A percentile compares a stretch with the other conserved stretches of the same genome.
phyloP scores from a whole-genome alignment of 352 stramenopile genomes.

The Pythium chondricola region DNA sequence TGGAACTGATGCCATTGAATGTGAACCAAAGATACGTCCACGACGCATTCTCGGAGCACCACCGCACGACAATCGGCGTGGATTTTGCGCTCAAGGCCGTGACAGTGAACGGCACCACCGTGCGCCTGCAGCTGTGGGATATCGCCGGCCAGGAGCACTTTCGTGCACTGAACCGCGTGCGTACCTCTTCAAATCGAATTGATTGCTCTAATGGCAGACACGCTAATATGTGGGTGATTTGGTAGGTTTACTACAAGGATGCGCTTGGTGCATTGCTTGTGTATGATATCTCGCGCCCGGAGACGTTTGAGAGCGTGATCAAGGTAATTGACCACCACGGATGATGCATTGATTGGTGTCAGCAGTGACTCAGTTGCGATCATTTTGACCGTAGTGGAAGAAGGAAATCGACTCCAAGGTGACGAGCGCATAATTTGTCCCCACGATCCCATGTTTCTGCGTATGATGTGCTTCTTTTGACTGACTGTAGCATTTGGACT shows the following conservation, averaged over 20 bases:
- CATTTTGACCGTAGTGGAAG: slow-evolving; percentile 74
- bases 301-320: slow-evolving; percentile 88
- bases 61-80: slow-evolving; percentile 90
- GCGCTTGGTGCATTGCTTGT: slow-evolving; percentile 88
- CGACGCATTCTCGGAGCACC: slow-evolving; percentile 89
- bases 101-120: slow-evolving; percentile 78
- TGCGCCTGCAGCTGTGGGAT: slow-evolving; percentile 92
- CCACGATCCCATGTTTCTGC: too few relatives aligned
- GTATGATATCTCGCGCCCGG: slow-evolving; percentile 89
- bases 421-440: neutral
- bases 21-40: slow-evolving; percentile 80
- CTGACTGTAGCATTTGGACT: too few relatives aligned
- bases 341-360: too few relatives aligned
- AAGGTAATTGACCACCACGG: slow-evolving; percentile 64
- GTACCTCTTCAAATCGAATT: slow-evolving; percentile 1
- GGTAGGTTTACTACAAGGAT: slow-evolving; percentile 91
- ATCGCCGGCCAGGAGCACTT: slow-evolving; percentile 94
- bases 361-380: too few relatives aligned
- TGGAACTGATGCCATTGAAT: too few relatives aligned
- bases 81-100: slow-evolving; percentile 91
- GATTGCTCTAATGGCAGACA: too few relatives aligned
- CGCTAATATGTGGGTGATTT: too few relatives aligned
- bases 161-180: slow-evolving; percentile 84
- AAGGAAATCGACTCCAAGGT: slow-evolving; percentile 91
- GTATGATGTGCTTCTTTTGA: too few relatives aligned